A percentile compares a stretch with the other conserved stretches of the same genome.
phyloP scores from a whole-genome alignment of 2,329 filamentous ascomycete genomes.

The Calonectria ilicicola region DNA sequence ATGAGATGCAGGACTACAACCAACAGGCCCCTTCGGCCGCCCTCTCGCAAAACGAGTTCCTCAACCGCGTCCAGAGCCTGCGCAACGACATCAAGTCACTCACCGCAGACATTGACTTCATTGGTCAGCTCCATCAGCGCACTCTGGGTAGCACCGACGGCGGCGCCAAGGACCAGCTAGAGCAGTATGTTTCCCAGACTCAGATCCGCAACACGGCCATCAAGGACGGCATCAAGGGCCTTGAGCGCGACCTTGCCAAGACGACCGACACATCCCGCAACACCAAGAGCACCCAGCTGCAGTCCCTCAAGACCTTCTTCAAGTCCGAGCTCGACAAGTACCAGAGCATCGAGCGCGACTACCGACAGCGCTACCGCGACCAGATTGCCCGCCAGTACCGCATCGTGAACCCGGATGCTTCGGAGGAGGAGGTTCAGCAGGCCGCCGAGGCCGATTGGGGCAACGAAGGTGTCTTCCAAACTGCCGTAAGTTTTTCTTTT shows the following conservation, averaged over 20 bases:
- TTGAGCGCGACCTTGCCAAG: constrained; percentile 77
- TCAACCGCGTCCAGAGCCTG: constrained; percentile 73
- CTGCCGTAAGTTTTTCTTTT: constrained; percentile 71
- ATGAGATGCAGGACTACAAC: constrained; percentile 68
- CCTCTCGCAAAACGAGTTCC: constrained; percentile 75
- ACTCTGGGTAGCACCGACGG: constrained; percentile 75
- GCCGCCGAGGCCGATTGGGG: constrained; percentile 80
- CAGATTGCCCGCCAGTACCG: constrained; percentile 85
- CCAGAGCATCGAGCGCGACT: constrained; percentile 77
- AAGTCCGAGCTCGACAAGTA: constrained; percentile 78
- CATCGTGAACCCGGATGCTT: constrained; percentile 86
- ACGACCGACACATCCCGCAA: constrained; percentile 70
- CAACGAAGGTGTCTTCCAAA: constrained; percentile 85
- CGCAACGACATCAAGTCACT: constrained; percentile 77
- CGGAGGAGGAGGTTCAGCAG: constrained; percentile 76
- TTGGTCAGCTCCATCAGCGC: constrained; percentile 78
- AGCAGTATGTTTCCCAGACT: constrained; percentile 76
- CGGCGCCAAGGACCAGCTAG: constrained; percentile 67
- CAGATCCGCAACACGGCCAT: constrained; percentile 80
- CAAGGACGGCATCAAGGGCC: constrained; percentile 81
- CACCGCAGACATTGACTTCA: constrained; percentile 74
- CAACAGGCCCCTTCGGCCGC: constrained; percentile 44
- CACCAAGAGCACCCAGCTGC: constrained; percentile 77
- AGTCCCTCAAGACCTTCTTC: constrained; percentile 78
- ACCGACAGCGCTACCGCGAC: constrained; percentile 78